A percentile compares a stretch with the other conserved stretches of the same genome.
Evolutionary conservation across 768 basidiomycete species (phyloP).

Genomic region (Baorangia bicolor): DNA sequence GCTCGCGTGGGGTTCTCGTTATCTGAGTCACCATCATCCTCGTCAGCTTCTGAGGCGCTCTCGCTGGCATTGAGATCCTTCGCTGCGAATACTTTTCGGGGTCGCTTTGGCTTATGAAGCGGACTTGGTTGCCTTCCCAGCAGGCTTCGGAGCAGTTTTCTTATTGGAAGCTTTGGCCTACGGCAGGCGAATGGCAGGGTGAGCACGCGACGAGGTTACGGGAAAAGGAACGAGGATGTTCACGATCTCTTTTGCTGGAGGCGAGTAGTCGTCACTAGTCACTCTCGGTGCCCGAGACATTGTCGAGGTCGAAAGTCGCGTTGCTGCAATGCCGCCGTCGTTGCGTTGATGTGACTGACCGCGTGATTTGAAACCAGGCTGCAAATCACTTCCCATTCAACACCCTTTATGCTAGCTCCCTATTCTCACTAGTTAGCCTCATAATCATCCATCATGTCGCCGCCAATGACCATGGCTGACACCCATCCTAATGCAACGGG

Average conservation of each 20-base stretch:
- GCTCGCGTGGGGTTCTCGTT: constrained; percentile 36
- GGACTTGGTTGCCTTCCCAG: constrained; percentile 40
- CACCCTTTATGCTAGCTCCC: no score
- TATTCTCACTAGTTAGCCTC: no score
- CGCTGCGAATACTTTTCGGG: constrained; percentile 60
- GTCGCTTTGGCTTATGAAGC: constrained; percentile 50
- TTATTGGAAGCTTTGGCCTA: constrained; percentile 39
- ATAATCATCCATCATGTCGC: no score
- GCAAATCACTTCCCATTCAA: no score
- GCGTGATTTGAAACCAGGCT: no score
- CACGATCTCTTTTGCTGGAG: constrained; percentile 55
- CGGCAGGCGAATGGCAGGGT: constrained; percentile 17
- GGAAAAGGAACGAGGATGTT: not conserved
- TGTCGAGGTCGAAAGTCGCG: constrained; percentile 45
- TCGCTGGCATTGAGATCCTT: constrained; percentile 63
- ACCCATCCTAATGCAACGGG: no score
- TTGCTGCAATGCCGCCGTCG: no score
- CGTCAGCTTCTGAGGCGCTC: constrained; percentile 43
- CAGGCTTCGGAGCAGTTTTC: constrained; percentile 44
- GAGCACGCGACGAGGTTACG: constrained; percentile 2
- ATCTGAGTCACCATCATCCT: constrained; percentile 36
- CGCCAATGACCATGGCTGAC: no score
- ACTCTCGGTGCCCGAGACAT: constrained; percentile 59
- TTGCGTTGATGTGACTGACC: not conserved
- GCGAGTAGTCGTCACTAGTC: constrained; percentile 69